These are phyloP conservation scores for Globisporangium cederbergense DNA, from an alignment of 352 stramenopile species.

Conservation along the genomic window DNA sequence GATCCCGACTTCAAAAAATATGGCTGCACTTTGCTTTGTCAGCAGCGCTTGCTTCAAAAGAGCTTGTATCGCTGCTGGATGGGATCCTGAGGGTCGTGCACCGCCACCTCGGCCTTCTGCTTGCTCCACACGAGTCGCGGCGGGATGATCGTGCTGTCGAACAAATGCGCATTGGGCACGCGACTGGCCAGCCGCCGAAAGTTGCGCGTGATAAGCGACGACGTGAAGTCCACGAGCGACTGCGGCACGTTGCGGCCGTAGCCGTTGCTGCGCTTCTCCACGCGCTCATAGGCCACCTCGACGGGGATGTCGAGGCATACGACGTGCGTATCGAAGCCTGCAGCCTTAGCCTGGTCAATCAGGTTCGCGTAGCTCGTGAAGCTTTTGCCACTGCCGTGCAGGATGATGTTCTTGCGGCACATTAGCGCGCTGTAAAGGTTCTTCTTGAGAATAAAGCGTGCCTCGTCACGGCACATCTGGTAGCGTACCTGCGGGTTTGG, in stretches of 20 bases:
- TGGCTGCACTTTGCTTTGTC: too few species aligned
- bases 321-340: conserved; percentile 71
- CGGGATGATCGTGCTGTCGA: conserved; percentile 57
- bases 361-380: conserved; percentile 60
- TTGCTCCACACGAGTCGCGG: conserved; percentile 77
- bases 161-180: conserved; percentile 70
- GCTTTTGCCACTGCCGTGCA: conserved; percentile 73
- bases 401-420: conserved; percentile 76
- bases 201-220: conserved; percentile 59
- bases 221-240: conserved; percentile 62
- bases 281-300: conserved; percentile 59
- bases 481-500: conserved; percentile 66
- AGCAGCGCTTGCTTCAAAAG: conserved; percentile 2
- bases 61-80: conserved; percentile 72
- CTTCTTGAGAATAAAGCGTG: conserved; percentile 78
- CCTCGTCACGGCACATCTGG: conserved; percentile 76
- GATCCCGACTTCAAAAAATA: too few species aligned
- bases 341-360: conserved; percentile 63
- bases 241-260: conserved; percentile 67
- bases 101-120: conserved; percentile 45
- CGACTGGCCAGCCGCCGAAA: conserved; percentile 57
- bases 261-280: conserved; percentile 59
- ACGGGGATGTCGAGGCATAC: conserved; percentile 71
- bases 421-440: conserved; percentile 77
- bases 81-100: conserved; percentile 39